Base-by-base conservation (phyloP, 768 basidiomycete genomes). In the Suillus spraguei region DNA sequence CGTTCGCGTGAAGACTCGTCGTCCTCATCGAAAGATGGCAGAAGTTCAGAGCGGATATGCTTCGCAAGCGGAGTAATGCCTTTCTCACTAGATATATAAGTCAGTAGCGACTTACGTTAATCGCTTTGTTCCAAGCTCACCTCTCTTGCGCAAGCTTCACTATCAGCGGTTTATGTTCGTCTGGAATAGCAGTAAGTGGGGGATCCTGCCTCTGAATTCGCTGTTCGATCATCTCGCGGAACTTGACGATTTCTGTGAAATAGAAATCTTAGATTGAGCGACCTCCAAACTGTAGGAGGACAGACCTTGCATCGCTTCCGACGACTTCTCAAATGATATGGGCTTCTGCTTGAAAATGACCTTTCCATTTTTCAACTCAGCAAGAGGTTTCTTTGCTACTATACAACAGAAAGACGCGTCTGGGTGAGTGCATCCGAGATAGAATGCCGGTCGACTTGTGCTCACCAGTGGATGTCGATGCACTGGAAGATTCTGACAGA, bases 111-210 rank as follows among this genome's bases (percentile, higher is more conserved):
- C 47, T 22, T 7, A 56, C 59, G n/a, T 20, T 14, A 62, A 38
- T 24, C 32, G 9, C 38, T 24, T 13, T 47, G 32, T 33, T 5
- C 65, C 47, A 17, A 60, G 36, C 55, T 61, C 80, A 94, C 95
- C 94, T 95, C 77, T 97, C 95, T 66, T 94, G 91, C 1, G 86
- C 86, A 46, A 95, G 76, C 74, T 95, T 94, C 6, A 87, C 94
- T 67, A 97, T 85, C 32, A 96, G 77, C 1, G 92, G 85, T 66
- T 78, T 82, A 71, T 94, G 82, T 64, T 90, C 85, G 5, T 88
- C 83, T 0, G 94, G 89, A 58, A 95, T 83, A 7, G 69, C 71
- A 9, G 71, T 71, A 35, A 95, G 74, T n/a, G 87, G 82, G 1
- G 80, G 74, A 20, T 82, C 80, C 59, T 81, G 74, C 16, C 74